Evolutionary conservation across 2,329 filamentous ascomycete genomes (phyloP).

Genomic region (Fusarium metavorans): DNA sequence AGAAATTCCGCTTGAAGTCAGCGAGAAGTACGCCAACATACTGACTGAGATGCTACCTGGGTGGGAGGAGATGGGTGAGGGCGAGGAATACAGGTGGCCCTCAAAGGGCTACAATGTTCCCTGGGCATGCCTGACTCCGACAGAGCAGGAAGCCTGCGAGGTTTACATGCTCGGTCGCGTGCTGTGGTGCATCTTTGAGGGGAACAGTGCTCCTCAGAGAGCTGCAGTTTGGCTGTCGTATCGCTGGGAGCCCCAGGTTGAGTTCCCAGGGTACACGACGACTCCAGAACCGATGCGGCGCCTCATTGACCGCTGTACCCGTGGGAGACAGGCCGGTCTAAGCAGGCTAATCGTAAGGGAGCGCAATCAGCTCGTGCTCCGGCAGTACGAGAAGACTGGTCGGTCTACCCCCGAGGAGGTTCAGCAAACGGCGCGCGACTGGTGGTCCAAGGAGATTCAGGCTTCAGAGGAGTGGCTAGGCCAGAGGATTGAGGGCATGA

Average conservation of each 20-base stretch:
- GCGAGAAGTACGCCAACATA: constrained; percentile 55
- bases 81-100: constrained; percentile 62
- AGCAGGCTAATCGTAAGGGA: constrained; percentile 59
- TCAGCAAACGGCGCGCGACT: constrained; percentile 55
- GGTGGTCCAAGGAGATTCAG: constrained; percentile 63
- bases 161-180: constrained; percentile 73
- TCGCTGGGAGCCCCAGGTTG: constrained; percentile 64
- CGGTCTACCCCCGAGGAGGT: constrained; percentile 52
- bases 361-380: constrained; percentile 60
- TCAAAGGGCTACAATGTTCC: constrained; percentile 65
- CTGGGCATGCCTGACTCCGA: constrained; percentile 64
- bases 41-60: constrained; percentile 59
- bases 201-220: constrained; percentile 67
- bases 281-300: constrained; percentile 60
- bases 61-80: constrained; percentile 56
- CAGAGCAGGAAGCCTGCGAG: constrained; percentile 68
- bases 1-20: constrained; percentile 55
- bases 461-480: constrained; percentile 61
- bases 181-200: constrained; percentile 73
- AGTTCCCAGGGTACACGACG: constrained; percentile 65
- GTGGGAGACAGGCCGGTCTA: constrained; percentile 59
- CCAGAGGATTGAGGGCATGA: constrained; percentile 53
- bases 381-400: constrained; percentile 47
- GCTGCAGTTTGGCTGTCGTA: constrained; percentile 71
- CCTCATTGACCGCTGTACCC: constrained; percentile 66